Evolutionary conservation across 2,329 filamentous ascomycete species (phyloP), one percentile per base, ranked within the genome.

Genomic region (Truncatella angustata): DNA sequence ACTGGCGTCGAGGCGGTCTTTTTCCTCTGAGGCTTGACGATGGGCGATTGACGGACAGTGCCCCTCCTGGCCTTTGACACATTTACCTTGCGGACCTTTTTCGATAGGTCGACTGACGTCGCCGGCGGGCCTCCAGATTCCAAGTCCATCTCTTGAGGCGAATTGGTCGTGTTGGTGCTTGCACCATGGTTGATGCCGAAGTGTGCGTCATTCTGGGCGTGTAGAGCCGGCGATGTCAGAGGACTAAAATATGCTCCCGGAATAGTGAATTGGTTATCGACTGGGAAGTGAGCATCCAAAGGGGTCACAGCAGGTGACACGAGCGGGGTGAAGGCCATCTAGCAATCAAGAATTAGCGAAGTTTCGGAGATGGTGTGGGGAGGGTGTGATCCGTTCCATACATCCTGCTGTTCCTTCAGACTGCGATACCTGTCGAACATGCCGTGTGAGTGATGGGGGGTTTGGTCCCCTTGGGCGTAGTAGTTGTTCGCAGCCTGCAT

Each of bases 261-360:
- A 3, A 89, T 77, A 5, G 81, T 79, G 60, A 84, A 90, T 44
- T 74, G 73, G 28, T 70, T 71, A 21, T 84, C 80, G 54, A 82
- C 73, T 42, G 79, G 76, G 64, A 90, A 91, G 57, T 86, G 84
- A 37, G 82, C 77, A 63, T 92, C 90, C 47, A 91, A 77, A 20
- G 90, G 89, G 2, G 89, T 92, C 39, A 93, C 88, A 4, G 88
- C 90, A n/a, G 90, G 90, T 16, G 90, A 92, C 10, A 90, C 88
- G 26, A 93, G 78, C 1, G 90, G 90, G 2, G 89, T 93, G 64
- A 92, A 92, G 9, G 85, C 77, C 80, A 90, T 84, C 83, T 87
- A 62, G 24, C 40, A 43, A 49, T 59, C 56, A 21, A 35, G 9
- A 7, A 36, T 51, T 45, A 51, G 49, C 30, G 37, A 28, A 23